A percentile compares a stretch with the other conserved stretches of the same genome.
Evolutionary conservation across 257 asterid species (phyloP).

Genomic region (Voacanga thouarsii): DNA sequence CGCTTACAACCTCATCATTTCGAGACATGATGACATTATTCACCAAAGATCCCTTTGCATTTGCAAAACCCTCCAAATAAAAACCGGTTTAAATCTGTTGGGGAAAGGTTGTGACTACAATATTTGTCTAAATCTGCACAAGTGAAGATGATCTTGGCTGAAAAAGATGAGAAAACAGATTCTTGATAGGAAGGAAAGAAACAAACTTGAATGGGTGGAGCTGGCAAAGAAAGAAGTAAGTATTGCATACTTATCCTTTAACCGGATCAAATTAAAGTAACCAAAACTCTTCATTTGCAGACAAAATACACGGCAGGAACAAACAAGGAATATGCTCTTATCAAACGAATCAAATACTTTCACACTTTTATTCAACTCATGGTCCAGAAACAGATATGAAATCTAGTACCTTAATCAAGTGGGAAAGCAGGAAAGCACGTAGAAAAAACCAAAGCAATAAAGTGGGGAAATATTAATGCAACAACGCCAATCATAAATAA

Average conservation of each 20-base stretch:
- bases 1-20: too few species aligned
- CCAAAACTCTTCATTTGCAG: not conserved
- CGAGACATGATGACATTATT: too few species aligned
- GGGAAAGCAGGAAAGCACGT: conserved; percentile 3
- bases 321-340: conserved; percentile 11
- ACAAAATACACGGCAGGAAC: not conserved
- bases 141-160: too few species aligned
- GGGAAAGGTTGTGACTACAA: too few species aligned
- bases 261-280: not conserved
- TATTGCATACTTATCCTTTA: not conserved
- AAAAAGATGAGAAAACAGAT: not conserved
- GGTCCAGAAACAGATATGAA: conserved; percentile 5
- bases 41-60: too few species aligned
- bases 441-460: conserved; percentile 7
- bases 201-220: not conserved
- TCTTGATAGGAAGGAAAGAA: not conserved
- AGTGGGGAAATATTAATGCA: not conserved
- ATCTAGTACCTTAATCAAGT: conserved; percentile 13
- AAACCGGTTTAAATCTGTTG: too few species aligned
- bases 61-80: too few species aligned
- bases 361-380: conserved; percentile 13
- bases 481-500: conserved; percentile 4
- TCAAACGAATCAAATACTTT: conserved; percentile 12
- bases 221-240: not conserved
- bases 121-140: too few species aligned